Conservation (phyloP, 495 filamentous ascomycete genomes). For the Melanomma pulvis-pyrius region DNA sequence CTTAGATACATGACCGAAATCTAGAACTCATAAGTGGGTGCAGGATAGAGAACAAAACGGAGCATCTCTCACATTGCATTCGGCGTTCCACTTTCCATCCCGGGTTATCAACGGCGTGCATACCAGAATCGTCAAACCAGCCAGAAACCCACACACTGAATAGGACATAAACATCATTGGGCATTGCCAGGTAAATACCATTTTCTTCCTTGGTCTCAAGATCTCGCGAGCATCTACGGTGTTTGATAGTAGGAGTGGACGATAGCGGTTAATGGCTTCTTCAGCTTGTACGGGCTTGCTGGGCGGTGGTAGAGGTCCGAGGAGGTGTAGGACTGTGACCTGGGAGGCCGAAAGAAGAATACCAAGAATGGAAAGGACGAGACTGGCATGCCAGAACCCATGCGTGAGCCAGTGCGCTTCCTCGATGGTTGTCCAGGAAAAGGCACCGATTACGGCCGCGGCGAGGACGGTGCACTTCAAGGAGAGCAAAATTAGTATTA, state of each 20-base stretch:
- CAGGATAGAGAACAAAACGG: background rate
- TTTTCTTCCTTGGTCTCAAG: slow-evolving; percentile 4
- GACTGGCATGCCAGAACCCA: slow-evolving; percentile 11
- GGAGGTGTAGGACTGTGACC: background rate
- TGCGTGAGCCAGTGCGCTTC: slow-evolving; percentile 19
- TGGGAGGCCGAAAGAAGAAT: slow-evolving; percentile 8
- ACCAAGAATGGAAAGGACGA: slow-evolving; percentile 11
- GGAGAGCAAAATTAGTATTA: too few species aligned
- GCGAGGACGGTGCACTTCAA: slow-evolving; percentile 10
- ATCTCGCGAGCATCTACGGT: background rate
- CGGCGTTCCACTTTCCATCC: slow-evolving; percentile 1
- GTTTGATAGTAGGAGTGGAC: slow-evolving; percentile 9
- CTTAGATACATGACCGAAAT: slow-evolving; percentile 12
- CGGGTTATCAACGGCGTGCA: slow-evolving; percentile 10
- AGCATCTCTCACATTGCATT: background rate
- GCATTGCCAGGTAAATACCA: slow-evolving; percentile 18
- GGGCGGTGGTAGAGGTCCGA: background rate
- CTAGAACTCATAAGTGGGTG: background rate
- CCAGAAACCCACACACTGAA: slow-evolving; percentile 1
- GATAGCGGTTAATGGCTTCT: background rate
- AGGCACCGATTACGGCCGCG: slow-evolving; percentile 13
- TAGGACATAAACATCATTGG: slow-evolving; percentile 19
- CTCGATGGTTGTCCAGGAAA: slow-evolving; percentile 17
- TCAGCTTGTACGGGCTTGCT: background rate
- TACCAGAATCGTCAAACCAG: slow-evolving; percentile 5